phyloP scores from a whole-genome alignment of 805 yeast species.

The Spathaspora girioi region DNA sequence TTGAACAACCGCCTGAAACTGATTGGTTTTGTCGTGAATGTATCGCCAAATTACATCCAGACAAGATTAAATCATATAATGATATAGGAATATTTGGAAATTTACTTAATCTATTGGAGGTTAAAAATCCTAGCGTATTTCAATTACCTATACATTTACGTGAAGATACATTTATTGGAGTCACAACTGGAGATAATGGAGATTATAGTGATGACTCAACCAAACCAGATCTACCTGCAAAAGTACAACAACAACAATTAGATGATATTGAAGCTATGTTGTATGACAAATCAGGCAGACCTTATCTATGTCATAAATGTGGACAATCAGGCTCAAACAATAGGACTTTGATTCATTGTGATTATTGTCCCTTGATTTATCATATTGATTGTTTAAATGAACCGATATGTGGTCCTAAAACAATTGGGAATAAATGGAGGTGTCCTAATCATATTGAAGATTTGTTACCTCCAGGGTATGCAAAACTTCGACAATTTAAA shows the following conservation, averaged over 20 bases:
- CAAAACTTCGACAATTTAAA: slow-evolving; percentile 43
- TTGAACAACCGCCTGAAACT: slow-evolving; percentile 81
- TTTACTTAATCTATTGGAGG: slow-evolving; percentile 64
- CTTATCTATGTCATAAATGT: slow-evolving; percentile 74
- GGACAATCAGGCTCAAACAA: slow-evolving; percentile 62
- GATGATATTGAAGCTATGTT: slow-evolving; percentile 57
- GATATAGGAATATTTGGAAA: slow-evolving; percentile 50
- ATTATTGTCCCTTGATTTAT: slow-evolving; percentile 79
- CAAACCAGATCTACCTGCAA: slow-evolving; percentile 46
- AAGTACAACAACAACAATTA: slow-evolving; percentile 40
- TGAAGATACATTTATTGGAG: slow-evolving; percentile 66
- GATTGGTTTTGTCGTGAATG: slow-evolving; percentile 90
- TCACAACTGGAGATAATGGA: slow-evolving; percentile 62
- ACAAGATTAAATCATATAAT: slow-evolving; percentile 18
- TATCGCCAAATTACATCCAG: slow-evolving; percentile 36
- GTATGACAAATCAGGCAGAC: slow-evolving; percentile 64
- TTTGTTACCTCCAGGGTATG: slow-evolving; percentile 37
- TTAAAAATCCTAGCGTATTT: slow-evolving; percentile 40
- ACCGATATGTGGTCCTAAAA: slow-evolving; percentile 69
- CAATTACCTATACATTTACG: slow-evolving; percentile 64
- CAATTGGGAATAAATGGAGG: slow-evolving; percentile 78
- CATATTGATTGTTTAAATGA: slow-evolving; percentile 84
- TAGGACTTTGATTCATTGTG: slow-evolving; percentile 66
- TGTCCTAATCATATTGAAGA: slow-evolving; percentile 82
- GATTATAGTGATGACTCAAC: slow-evolving; percentile 56